Percentiles rank a stretch among this genome's conserved stretches.
Conservation (phyloP, 345 rosid genomes). For the Citrus medica region DNA sequence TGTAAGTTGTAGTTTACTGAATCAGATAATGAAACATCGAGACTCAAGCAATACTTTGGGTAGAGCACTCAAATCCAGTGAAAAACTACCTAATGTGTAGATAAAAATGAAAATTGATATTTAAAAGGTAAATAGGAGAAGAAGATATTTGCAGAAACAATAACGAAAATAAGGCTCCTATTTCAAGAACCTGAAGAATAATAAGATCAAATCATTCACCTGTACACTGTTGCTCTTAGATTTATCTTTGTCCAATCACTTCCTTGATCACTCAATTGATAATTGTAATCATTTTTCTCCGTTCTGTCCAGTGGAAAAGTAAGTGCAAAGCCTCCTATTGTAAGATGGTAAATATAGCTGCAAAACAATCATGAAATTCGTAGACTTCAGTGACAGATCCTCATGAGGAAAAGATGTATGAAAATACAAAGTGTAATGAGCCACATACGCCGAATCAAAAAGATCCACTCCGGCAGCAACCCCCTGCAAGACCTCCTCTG, state of each 20-base stretch:
- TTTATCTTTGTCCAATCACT: slow-evolving; percentile 52
- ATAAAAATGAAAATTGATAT: background rate
- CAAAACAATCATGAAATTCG: slow-evolving; percentile 6
- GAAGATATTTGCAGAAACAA: background rate
- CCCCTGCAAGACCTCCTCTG: slow-evolving; percentile 80
- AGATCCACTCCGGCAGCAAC: slow-evolving; percentile 78
- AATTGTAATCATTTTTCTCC: slow-evolving; percentile 14
- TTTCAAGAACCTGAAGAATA: background rate
- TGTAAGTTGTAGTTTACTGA: too few species aligned
- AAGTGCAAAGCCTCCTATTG: slow-evolving; percentile 69
- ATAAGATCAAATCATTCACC: slow-evolving; percentile 30
- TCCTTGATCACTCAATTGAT: slow-evolving; percentile 23
- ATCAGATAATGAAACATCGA: background rate
- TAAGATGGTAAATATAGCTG: slow-evolving; percentile 70
- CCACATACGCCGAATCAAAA: slow-evolving; percentile 59
- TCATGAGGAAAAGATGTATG: background rate
- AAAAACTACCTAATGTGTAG: too few species aligned
- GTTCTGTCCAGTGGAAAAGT: slow-evolving; percentile 41
- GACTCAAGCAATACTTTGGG: background rate
- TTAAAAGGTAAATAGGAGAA: background rate
- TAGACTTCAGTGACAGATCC: background rate
- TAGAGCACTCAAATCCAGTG: background rate
- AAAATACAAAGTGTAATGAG: background rate
- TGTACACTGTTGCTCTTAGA: slow-evolving; percentile 57
- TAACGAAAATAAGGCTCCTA: background rate